Evolutionary conservation across 257 asterid species (phyloP), one percentile per base, ranked within the genome.

Genomic region (Nicotiana tabacum): DNA sequence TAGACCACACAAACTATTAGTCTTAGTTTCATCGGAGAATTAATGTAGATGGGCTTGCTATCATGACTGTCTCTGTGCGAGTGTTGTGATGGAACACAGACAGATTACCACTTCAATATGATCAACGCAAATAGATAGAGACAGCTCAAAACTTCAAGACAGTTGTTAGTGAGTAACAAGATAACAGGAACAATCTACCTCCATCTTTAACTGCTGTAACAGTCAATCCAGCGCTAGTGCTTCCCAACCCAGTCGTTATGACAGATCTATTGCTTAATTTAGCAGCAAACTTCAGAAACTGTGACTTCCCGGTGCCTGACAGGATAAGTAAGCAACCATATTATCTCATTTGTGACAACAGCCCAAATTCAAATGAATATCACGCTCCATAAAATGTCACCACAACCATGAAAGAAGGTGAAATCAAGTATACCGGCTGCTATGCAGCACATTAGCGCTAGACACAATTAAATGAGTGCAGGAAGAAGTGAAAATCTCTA

Each of bases 191-290:
- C 18, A 53, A 15, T 24, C 21, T 91, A 94, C 99, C 99, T 89
- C 99, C 99, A 90, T 96, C 99, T 91, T 90, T 96, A 84, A 96
- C 99, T 83, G 99, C 99, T n/a, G 98, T 93, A 74, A 96, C 99
- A 61, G 99, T 96, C 86, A 96, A 90, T 85, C 99, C 99, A 88
- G 99, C 99, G 80, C 98, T 94, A 77, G 98, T 94, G 91, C 99
- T 96, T 83, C 99, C 99, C 89, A 96, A 89, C 69, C 99, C 99
- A 76, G 98, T 94, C 35, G 99, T 94, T 72, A 96, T 94, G 81
- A 96, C 98, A 24, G 99, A 93, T 89, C 99, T 92, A 86, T 92
- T 92, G 92, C 99, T 90, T 88, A 96, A 86, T 83, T 96, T 96
- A 77, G 99, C 98, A 84, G 99, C 95, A 84, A 92, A 96, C 88